A percentile compares a stretch with the other conserved stretches of the same genome.
Conservation (phyloP, 495 filamentous ascomycete genomes). For the Penicillium desertorum region DNA sequence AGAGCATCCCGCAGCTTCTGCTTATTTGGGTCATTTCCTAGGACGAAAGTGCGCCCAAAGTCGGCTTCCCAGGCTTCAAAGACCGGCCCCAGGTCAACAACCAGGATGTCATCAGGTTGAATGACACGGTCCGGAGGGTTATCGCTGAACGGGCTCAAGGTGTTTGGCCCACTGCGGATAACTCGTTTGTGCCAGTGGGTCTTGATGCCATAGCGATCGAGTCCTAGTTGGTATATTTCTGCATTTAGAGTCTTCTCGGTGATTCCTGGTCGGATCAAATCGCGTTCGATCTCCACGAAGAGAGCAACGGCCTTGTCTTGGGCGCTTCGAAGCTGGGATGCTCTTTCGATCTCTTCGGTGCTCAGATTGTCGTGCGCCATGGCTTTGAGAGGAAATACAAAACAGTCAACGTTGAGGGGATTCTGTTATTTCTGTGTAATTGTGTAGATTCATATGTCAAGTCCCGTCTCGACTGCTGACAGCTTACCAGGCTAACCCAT, state of each 20-base stretch:
- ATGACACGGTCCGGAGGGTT: slow-evolving; percentile 52
- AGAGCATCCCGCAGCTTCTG: slow-evolving; percentile 43
- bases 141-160: slow-evolving; percentile 43
- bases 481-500: not conserved
- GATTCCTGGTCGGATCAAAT: slow-evolving; percentile 45
- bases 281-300: slow-evolving; percentile 51
- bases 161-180: slow-evolving; percentile 51
- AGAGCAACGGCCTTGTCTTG: slow-evolving; percentile 44
- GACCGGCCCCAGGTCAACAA: slow-evolving; percentile 51
- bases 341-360: slow-evolving; percentile 30
- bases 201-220: slow-evolving; percentile 41
- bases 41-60: slow-evolving; percentile 49
- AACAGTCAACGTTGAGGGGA: not conserved
- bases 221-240: slow-evolving; percentile 48
- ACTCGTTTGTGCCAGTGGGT: slow-evolving; percentile 55
- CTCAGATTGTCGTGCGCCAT: slow-evolving; percentile 2
- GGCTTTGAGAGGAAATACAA: not conserved
- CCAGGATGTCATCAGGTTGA: slow-evolving; percentile 47
- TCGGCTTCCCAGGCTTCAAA: slow-evolving; percentile 55
- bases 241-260: slow-evolving; percentile 48
- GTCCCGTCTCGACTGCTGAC: not conserved
- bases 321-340: slow-evolving; percentile 41
- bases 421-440: not conserved
- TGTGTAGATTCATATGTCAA: not conserved
- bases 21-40: slow-evolving; percentile 48